Conservation (phyloP, 2,329 filamentous ascomycete species). For the Pseudomassariella vexata region DNA sequence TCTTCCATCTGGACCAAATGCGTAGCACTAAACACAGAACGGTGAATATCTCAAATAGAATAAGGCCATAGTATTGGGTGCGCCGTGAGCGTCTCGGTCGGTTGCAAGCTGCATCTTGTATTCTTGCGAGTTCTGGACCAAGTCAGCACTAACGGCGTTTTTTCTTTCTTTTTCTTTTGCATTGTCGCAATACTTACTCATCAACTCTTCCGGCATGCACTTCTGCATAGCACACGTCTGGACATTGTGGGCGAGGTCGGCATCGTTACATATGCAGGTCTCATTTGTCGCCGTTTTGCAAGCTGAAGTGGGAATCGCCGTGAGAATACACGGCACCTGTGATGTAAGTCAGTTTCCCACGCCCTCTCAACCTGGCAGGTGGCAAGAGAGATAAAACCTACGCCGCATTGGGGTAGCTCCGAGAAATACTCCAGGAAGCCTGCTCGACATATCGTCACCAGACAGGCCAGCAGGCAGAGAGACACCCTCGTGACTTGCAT, state of each 20-base stretch:
- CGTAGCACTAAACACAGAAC: constrained; percentile 27
- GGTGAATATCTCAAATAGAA: constrained; percentile 30
- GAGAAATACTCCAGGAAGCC: constrained; percentile 10
- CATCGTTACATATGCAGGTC: constrained; percentile 23
- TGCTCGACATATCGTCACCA: constrained; percentile 3
- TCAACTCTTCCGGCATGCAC: constrained; percentile 19
- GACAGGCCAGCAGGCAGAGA: not conserved
- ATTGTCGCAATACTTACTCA: constrained; percentile 13
- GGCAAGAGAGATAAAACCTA: constrained; percentile 6
- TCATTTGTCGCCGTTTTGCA: constrained; percentile 16
- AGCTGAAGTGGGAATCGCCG: constrained; percentile 15
- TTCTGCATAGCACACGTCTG: constrained; percentile 16
- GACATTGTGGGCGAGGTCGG: constrained; percentile 10
- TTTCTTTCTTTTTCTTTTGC: too few species aligned
- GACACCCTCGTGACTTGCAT: constrained; percentile 3
- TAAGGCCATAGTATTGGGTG: constrained; percentile 23
- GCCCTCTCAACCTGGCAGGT: too few species aligned
- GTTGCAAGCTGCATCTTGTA: constrained; percentile 27
- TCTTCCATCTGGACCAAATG: constrained; percentile 29
- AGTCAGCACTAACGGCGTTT: not conserved
- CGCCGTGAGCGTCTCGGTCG: constrained; percentile 23
- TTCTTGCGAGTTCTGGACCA: constrained; percentile 21
- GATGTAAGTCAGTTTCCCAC: too few species aligned
- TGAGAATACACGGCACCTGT: constrained; percentile 17
- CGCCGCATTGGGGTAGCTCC: constrained; percentile 15